A percentile compares a stretch with the other conserved stretches of the same genome.
These are phyloP conservation scores for Epichloe sibirici DNA, from an alignment of 2,329 filamentous ascomycete genomes.

Conservation along the genomic window DNA sequence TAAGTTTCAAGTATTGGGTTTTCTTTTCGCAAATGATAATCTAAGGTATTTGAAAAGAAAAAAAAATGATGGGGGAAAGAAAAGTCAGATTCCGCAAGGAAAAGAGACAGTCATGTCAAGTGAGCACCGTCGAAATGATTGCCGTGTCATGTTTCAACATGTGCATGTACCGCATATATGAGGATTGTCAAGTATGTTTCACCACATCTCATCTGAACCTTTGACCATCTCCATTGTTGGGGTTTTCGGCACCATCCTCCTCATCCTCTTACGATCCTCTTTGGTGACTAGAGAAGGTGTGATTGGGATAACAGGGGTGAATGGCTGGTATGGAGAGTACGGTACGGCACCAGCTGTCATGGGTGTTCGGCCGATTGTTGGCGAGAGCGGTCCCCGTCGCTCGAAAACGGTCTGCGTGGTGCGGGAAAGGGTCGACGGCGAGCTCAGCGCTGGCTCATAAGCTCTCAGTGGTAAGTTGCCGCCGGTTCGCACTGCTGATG, in stretches of 20 bases:
- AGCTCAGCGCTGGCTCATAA: constrained; percentile 44
- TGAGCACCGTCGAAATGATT: not conserved
- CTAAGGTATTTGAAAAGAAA: not conserved
- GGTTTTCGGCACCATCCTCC: constrained; percentile 50
- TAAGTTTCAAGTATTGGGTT: not conserved
- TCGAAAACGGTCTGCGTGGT: constrained; percentile 54
- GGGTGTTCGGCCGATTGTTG: constrained; percentile 48
- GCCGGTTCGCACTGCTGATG: constrained; percentile 43
- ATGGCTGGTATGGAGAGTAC: constrained; percentile 71
- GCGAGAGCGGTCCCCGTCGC: constrained; percentile 40
- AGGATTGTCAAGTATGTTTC: constrained; percentile 11
- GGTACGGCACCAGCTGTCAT: constrained; percentile 50
- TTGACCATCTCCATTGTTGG: constrained; percentile 50
- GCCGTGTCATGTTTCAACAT: not conserved
- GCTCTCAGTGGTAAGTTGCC: constrained; percentile 48
- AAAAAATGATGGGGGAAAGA: not conserved
- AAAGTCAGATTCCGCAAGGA: not conserved
- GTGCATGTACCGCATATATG: not conserved
- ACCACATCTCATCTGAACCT: constrained; percentile 54
- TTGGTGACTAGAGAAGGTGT: constrained; percentile 63
- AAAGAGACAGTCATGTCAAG: not conserved
- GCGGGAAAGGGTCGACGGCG: constrained; percentile 33
- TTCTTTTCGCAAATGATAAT: not conserved
- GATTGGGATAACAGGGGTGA: constrained; percentile 61
- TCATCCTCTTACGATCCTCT: constrained; percentile 58